Evolutionary conservation across 495 filamentous ascomycete species (phyloP), one percentile per base, ranked within the genome.

Genomic region (Podospora tetraspora): DNA sequence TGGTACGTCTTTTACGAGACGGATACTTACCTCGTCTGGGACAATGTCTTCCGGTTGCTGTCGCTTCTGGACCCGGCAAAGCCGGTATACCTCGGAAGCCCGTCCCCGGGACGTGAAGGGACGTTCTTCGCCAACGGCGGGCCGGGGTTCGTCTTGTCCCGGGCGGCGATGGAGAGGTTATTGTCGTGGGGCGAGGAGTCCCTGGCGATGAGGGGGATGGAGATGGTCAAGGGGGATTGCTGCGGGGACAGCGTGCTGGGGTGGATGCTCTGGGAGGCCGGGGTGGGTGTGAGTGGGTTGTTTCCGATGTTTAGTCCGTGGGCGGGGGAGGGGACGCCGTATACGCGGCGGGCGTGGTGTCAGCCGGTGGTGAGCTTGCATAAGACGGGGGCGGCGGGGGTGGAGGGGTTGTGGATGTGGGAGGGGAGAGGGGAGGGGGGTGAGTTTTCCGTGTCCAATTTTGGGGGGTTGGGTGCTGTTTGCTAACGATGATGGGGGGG

Each of bases 1-100:
- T 92, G 88, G 87, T 92, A 86, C 70, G 82, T 91, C 59, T 90
- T 91, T 74, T 84, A 89, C 72, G 89, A 91, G 68, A 85, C 86
- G 0, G 89, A 92, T 73, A 89, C 88, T 1, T 91, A 89, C 71
- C 37, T 72, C 12, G 52, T 89, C 59, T 90, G 87, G 87, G 79
- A 84, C 71, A 89, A 86, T 61, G 73, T 90, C 63, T 78, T 89
- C 32, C 79, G 77, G n/a, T 89, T 86, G 77, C 72, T 91, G 29
- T 72, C 66, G 23, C 76, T 77, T 19, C 77, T 90, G 11, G 82
- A 88, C 68, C 77, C 82, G 12, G 66, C 75, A 9, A 69, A 80
- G 22, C 78, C 82, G 34, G 70, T 81, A 27, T 90, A 90, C 73
- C 78, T 89, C 29, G 88, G 87, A 0, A 79, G 78, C 57, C 75